Evolutionary conservation across 2,329 filamentous ascomycete genomes (phyloP), one percentile per base, ranked within the genome.

Genomic region (Canariomyces notabilis): DNA sequence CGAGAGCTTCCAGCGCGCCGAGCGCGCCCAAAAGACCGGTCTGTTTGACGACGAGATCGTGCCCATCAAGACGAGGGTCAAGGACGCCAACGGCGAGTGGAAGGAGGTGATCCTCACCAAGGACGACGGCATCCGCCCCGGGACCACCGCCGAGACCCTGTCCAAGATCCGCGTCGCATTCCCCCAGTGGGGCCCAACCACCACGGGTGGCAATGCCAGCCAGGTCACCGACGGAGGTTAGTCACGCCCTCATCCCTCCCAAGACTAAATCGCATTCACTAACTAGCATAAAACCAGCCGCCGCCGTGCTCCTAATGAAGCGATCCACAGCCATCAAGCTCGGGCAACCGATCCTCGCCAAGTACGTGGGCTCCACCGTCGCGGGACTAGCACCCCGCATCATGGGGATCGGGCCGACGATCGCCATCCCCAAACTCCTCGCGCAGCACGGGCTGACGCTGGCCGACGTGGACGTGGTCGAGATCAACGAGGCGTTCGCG

Each of bases 401-500:
- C 71, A 98, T 98, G 93, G 93, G 91, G 54, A 95, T 97, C 57
- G 87, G 87, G 45, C 87, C 87, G 29, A 82, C 82, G 35, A 68
- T 85, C 29, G 82, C 80, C 49, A 84, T 85, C 53, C 82, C 82
- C 53, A 98, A 98, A 79, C 81, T 98, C 22, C 79, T 98, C 37
- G 69, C 70, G 62, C 84, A 93, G 71, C 82, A 85, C 76, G 82
- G 85, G 68, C 69, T 98, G 51, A 79, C 76, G 19, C 73, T 95
- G 44, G 79, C 84, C 49, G 93, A 97, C 59, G 79, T 93, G 52
- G 93, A 98, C 62, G 77, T 97, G 29, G 76, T 91, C 58, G 93
- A 97, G 77, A 71, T 98, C 63, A 98, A 98, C 73, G 93, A 98
- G 77, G 93, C 93, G 1, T 98, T 98, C 61, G 91, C 90, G 18